These are phyloP conservation scores for Patellifolia procumbens DNA, from an alignment of 179 eudicot genomes.

Conservation along the genomic window DNA sequence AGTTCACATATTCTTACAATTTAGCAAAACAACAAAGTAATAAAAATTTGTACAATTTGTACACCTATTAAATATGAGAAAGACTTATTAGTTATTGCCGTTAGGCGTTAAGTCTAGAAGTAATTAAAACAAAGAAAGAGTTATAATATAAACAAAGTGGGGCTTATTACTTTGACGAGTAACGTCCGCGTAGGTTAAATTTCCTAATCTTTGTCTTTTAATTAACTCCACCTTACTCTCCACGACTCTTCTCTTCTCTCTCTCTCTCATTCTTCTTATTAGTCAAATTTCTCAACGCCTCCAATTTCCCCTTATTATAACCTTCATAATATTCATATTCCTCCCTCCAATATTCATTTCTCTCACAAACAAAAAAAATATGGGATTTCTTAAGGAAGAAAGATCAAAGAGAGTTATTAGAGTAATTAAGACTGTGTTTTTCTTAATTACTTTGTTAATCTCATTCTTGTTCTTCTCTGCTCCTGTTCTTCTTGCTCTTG, in stretches of 20 bases:
- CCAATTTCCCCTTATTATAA: background rate
- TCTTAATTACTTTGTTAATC: constrained; percentile 65
- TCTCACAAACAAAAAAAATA: background rate
- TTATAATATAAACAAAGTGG: background rate
- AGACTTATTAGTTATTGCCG: constrained; percentile 3
- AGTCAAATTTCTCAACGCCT: constrained; percentile 27
- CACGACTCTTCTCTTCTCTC: constrained; percentile 18
- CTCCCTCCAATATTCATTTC: background rate
- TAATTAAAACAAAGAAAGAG: background rate
- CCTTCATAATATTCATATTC: constrained; percentile 8
- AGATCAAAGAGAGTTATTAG: constrained; percentile 43
- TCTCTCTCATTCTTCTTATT: too few species aligned
- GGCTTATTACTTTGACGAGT: constrained; percentile 39
- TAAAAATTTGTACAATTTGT: background rate
- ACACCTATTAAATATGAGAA: background rate
- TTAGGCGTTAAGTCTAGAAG: constrained; percentile 18
- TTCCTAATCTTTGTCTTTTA: constrained; percentile 11
- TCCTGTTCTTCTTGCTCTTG: constrained; percentile 67
- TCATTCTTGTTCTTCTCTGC: constrained; percentile 81
- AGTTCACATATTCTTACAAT: background rate
- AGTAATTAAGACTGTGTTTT: constrained; percentile 72
- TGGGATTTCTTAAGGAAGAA: constrained; percentile 61
- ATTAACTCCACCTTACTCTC: constrained; percentile 16
- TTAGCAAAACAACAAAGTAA: too few species aligned
- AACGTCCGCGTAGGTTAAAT: constrained; percentile 35